These are phyloP conservation scores for Russula sp. DNA, from an alignment of 768 basidiomycete species.

Conservation along the genomic window DNA sequence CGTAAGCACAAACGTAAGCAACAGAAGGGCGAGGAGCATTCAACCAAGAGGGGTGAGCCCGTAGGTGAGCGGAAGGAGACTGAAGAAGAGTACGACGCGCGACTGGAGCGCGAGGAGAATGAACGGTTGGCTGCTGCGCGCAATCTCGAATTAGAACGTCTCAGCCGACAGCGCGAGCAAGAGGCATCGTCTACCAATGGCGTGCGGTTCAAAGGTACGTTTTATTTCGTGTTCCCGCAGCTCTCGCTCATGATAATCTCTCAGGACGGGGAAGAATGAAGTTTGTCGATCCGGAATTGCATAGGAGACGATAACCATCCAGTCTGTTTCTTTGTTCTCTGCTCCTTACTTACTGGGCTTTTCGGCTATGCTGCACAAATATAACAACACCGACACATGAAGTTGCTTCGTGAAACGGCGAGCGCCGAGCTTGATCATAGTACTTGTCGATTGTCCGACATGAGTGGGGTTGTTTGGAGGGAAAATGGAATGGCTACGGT, in stretches of 20 bases:
- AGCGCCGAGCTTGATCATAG: background rate
- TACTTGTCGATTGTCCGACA: slow-evolving; percentile 11
- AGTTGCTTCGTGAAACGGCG: slow-evolving; percentile 12
- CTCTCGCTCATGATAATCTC: background rate
- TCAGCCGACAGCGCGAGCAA: slow-evolving; percentile 35
- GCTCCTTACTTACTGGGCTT: background rate
- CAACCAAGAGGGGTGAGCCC: slow-evolving; percentile 3
- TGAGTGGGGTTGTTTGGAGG: background rate
- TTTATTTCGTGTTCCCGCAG: background rate
- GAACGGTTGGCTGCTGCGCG: slow-evolving; percentile 45
- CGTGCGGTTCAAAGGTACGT: slow-evolving; percentile 58
- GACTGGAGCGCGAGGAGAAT: slow-evolving; percentile 59
- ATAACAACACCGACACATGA: slow-evolving; percentile 10
- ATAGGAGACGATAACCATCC: slow-evolving; percentile 23
- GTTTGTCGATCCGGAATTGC: slow-evolving; percentile 51
- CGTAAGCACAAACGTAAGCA: slow-evolving; percentile 26
- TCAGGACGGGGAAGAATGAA: slow-evolving; percentile 62
- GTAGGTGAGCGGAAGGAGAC: slow-evolving; percentile 37
- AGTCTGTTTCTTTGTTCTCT: background rate
- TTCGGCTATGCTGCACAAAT: background rate
- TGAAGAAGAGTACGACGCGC: slow-evolving; percentile 65
- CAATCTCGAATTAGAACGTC: slow-evolving; percentile 41
- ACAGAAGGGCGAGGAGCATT: slow-evolving; percentile 25
- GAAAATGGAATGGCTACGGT: background rate
- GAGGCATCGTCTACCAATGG: slow-evolving; percentile 33